Evolutionary conservation across 805 yeast genomes (phyloP), one percentile per base, ranked within the genome.

Genomic region (Metahyphopichia silvanorum): DNA sequence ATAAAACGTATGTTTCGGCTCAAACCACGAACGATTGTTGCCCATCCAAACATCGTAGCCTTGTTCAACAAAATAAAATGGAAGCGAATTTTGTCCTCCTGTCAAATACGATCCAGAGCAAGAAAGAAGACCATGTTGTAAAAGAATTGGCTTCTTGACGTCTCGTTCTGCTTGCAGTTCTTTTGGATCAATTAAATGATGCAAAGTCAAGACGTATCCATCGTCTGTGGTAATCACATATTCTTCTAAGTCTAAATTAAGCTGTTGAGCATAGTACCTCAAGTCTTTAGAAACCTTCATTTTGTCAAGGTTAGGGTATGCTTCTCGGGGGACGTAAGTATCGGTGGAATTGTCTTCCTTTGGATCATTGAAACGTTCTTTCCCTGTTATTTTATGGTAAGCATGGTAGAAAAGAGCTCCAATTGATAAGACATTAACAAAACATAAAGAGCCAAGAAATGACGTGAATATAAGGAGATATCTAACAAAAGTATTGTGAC

Each of bases 11-110:
- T 89, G 95, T 32, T 69, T 62, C 0, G 95, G 85, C 24, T 74
- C 66, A 51, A 89, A 84, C 5, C 96, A 95, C 43, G 96, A 82
- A 40, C 98, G 62, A 51, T 88, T 89, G 50, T 88, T 86, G 1
- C 96, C 96, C 34, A 88, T 54, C 96, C 96, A 88, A 6, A 88
- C 87, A 45, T 88, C 96, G 48, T 71, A 86, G 0, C 93, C 89
- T 16, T 65, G 56, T 20, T 65, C 60, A 23, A 56, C 31, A 68
- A 67, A 50, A 66, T 71, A 53, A 69, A 76, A 44, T 0, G 91
- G 93, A 26, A 93, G 57, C 8, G 95, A 82, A 38, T 82, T 77
- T 35, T 71, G 68, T 0, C 98, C 98, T n/a, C 85, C 65, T 0
- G 95, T 81, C 18, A 91, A 71, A 55, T 74, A 91, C 0, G 96